Conservation (phyloP, 768 basidiomycete genomes). For the Xerocomus potaroensis region DNA sequence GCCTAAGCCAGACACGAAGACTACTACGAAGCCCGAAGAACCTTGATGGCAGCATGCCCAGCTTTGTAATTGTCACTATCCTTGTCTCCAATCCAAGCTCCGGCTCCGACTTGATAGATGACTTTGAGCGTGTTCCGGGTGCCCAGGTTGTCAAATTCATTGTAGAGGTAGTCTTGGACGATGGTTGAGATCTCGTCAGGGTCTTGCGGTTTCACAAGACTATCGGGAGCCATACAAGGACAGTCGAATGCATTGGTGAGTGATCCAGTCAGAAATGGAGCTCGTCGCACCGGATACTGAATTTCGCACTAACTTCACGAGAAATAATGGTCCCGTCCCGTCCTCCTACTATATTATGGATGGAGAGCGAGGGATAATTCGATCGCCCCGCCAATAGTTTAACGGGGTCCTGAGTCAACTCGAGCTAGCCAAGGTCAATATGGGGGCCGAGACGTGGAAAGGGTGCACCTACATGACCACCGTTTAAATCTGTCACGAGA, state of each 20-base stretch:
- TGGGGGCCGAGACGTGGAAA: neutral
- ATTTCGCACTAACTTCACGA: conserved; percentile 50
- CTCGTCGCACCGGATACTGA: conserved; percentile 46
- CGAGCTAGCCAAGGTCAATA: conserved; percentile 34
- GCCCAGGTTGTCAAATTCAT: conserved; percentile 74
- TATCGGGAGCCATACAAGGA: conserved; percentile 13
- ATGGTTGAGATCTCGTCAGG: conserved; percentile 56
- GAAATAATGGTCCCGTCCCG: conserved; percentile 58
- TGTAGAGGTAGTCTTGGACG: conserved; percentile 61
- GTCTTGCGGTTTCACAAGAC: conserved; percentile 76
- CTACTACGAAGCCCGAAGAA: too few species aligned
- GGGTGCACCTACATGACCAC: neutral
- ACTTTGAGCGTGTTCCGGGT: conserved; percentile 73
- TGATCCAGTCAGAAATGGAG: neutral
- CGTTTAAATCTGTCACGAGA: neutral
- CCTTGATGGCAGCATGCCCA: conserved; percentile 60
- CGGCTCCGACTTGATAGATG: conserved; percentile 65
- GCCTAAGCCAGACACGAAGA: neutral
- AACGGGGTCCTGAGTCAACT: conserved; percentile 48
- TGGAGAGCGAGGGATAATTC: conserved; percentile 53
- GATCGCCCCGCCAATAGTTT: conserved; percentile 57
- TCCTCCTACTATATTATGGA: conserved; percentile 67
- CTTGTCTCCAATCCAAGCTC: conserved; percentile 77
- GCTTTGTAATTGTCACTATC: conserved; percentile 89
- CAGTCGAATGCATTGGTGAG: neutral